phyloP scores from a whole-genome alignment of 106 monocot genomes.

The Dioscorea zingiberensis region DNA sequence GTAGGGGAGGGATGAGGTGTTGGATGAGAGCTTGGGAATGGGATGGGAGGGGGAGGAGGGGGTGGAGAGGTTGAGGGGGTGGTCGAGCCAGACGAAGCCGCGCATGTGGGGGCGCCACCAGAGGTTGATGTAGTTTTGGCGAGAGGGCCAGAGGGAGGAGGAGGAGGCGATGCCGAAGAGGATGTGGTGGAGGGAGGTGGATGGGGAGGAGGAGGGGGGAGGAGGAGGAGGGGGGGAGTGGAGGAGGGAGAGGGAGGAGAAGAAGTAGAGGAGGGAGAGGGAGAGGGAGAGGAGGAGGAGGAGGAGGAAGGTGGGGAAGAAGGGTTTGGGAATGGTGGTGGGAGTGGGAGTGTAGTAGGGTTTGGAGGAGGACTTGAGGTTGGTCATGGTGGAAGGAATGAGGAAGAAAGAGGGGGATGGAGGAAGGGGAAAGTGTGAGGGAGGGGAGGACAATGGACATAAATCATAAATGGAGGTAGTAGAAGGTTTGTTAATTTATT shows the following conservation, averaged over 20 bases:
- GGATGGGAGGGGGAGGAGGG: not conserved
- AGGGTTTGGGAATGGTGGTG: not conserved
- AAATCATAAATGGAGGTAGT: not conserved
- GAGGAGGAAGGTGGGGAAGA: not conserved
- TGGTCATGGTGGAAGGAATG: no score
- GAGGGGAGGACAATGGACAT: not conserved
- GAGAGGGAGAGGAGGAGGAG: constrained; percentile 2
- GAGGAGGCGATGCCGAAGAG: not conserved
- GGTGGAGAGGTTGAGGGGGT: not conserved
- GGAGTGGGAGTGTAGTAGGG: not conserved
- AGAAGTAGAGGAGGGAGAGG: constrained; percentile 1
- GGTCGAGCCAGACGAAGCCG: constrained; percentile 39
- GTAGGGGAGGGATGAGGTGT: constrained; percentile 67
- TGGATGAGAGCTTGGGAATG: constrained; percentile 33
- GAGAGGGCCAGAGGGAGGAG: not conserved
- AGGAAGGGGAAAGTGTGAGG: not conserved
- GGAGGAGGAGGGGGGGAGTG: not conserved
- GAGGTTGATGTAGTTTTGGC: constrained; percentile 36
- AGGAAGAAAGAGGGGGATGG: no score
- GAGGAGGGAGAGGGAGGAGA: not conserved
- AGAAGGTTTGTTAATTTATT: no score
- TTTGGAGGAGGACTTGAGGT: not conserved
- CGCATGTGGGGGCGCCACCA: constrained; percentile 34
- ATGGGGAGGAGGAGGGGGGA: not conserved
- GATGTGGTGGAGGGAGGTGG: not conserved